Evolutionary conservation across 768 basidiomycete species (phyloP), one percentile per base, ranked within the genome.

Genomic region (Suillus subluteus): DNA sequence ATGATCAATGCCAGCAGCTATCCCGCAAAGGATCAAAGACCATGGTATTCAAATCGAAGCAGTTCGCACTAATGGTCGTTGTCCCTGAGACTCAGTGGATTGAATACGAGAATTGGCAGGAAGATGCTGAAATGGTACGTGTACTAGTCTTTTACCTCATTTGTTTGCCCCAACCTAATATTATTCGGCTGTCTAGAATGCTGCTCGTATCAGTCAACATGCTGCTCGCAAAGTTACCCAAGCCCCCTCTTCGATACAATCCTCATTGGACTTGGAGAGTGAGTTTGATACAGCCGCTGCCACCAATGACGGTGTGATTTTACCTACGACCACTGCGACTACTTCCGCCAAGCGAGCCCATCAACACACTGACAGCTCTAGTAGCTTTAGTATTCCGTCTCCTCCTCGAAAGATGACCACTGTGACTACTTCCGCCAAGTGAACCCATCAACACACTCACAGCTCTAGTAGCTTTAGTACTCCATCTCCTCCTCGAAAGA

Each of bases 11-110:
- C 26, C 54, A 65, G 16, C 55, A 59, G 30, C 41, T 32, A 2
- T 46, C 43, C 26, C 37, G 9, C 23, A 65, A 68, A 46, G 55
- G 46, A 3, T 58, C 43, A n/a, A 65, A 65, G 35, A 46, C 43
- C 5, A 48, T 6, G 6, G 30, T 7, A 30, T 68, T 68, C 64
- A 68, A 65, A 26, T 46, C 44, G 13, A 62, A 63, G 11, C 54
- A 65, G 21, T 68, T 65, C 15, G 2, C 7, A 1, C 38, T 68
- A 26, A 62, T 62, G 38, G 43, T 68, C 11, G n/a, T 68, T 18
- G 43, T 68, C 0, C 64, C 65, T 18, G 61, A 62, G n/a, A 8
- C 21, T 3, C 67, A 68, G 23, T 68, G 67, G 67, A 26, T 32
- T 26, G 64, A 65, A 41, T 65, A 44, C 4, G 54, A 68, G 43